These are phyloP conservation scores for Sporothrix inflata DNA, from an alignment of 2,329 filamentous ascomycete species.

Conservation along the genomic window DNA sequence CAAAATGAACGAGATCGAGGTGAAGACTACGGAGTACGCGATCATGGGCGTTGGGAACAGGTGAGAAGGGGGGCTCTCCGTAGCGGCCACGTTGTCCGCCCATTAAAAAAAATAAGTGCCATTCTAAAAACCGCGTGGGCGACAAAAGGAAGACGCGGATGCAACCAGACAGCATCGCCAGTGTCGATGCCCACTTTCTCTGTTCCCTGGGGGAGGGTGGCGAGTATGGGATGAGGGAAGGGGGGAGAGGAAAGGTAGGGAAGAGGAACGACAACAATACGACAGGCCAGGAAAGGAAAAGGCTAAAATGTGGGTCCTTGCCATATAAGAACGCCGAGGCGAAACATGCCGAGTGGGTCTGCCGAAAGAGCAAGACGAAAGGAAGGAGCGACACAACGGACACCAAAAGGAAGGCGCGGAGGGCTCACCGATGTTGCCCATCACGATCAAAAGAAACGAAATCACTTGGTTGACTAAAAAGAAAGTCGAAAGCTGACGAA, in stretches of 20 bases:
- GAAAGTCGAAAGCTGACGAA: background rate
- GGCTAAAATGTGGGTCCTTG: background rate
- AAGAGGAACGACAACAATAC: background rate
- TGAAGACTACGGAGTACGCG: background rate
- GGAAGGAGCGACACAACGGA: no score
- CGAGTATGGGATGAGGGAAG: background rate
- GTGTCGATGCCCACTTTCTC: constrained; percentile 8
- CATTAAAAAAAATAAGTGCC: background rate
- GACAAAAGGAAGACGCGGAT: background rate
- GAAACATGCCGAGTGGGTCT: background rate
- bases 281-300: background rate
- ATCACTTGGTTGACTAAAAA: background rate
- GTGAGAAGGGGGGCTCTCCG: background rate
- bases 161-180: background rate
- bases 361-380: background rate
- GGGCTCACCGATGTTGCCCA: background rate
- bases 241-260: background rate
- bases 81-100: background rate
- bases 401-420: background rate
- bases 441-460: background rate
- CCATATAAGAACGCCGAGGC: background rate
- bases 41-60: background rate
- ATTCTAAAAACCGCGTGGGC: background rate
- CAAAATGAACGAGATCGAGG: background rate
- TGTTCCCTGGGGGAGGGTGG: background rate